Conservation (phyloP, 495 filamentous ascomycete genomes). For the Chaetomium fimeti region DNA sequence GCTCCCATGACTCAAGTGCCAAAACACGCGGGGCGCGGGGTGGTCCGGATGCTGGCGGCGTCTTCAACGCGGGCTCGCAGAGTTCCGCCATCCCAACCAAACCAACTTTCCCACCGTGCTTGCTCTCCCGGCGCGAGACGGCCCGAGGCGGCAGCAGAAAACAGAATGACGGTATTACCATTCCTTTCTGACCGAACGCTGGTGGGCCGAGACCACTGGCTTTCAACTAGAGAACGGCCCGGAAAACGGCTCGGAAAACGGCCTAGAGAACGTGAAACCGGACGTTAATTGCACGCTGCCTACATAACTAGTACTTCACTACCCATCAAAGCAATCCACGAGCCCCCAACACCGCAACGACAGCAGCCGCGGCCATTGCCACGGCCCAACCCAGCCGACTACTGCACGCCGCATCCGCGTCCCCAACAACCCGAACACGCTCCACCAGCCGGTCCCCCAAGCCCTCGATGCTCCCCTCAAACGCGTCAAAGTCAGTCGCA, state of each 20-base stretch:
- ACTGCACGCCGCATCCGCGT: background rate
- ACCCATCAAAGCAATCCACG: background rate
- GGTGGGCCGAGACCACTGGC: too few relatives aligned
- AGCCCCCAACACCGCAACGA: background rate
- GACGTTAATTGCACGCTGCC: background rate
- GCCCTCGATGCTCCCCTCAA: constrained; percentile 50
- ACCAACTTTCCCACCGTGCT: too few relatives aligned
- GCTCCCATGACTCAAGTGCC: too few relatives aligned
- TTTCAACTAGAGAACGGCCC: too few relatives aligned
- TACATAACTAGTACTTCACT: background rate
- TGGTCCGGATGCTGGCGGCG: too few relatives aligned
- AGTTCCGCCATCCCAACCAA: too few relatives aligned
- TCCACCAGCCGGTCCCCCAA: constrained; percentile 46
- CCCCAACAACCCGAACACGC: background rate
- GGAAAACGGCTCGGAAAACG: background rate
- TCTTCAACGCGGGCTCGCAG: too few relatives aligned
- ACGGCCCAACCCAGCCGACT: background rate
- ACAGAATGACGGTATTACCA: too few relatives aligned
- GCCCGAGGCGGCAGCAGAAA: too few relatives aligned
- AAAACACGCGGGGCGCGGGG: too few relatives aligned
- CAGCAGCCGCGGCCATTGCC: background rate
- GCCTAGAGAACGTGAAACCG: background rate
- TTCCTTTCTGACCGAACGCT: too few relatives aligned
- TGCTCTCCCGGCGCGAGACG: too few relatives aligned
- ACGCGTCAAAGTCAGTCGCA: constrained; percentile 41